These are phyloP conservation scores for Neonectria magnoliae DNA, from an alignment of 2,329 filamentous ascomycete genomes.

Conservation along the genomic window DNA sequence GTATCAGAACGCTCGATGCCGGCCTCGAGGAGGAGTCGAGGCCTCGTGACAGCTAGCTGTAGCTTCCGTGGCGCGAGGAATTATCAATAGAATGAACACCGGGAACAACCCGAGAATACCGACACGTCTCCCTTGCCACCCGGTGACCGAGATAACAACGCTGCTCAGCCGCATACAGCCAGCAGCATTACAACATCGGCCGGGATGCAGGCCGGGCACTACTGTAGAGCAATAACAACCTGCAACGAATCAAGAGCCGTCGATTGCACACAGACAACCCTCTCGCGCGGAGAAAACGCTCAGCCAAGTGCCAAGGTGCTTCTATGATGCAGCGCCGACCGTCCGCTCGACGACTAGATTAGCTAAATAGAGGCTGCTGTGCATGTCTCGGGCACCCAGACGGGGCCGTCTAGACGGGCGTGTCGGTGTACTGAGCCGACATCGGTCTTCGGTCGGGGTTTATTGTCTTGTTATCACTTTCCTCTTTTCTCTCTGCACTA, in stretches of 20 bases:
- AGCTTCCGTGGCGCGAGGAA: not conserved
- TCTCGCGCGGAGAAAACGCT: not conserved
- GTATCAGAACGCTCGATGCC: not conserved
- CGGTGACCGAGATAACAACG: not conserved
- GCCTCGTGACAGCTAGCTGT: not conserved
- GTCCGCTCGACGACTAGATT: not conserved
- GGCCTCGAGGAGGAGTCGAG: not conserved
- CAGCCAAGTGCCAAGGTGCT: not conserved
- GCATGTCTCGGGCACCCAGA: not conserved
- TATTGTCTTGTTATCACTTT: not conserved
- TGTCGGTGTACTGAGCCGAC: not conserved
- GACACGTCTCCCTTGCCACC: not conserved
- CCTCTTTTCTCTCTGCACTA: not conserved
- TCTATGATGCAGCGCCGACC: not conserved
- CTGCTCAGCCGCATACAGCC: not conserved
- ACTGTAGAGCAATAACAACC: no score
- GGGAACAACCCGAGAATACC: not conserved
- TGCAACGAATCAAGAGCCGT: not conserved
- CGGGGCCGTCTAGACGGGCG: not conserved
- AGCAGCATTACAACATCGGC: not conserved
- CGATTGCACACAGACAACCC: not conserved
- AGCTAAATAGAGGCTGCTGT: not conserved
- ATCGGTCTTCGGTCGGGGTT: not conserved
- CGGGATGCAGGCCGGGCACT: not conserved
- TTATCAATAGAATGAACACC: not conserved